Conservation (phyloP, 768 basidiomycete species). For the Mycena maculata region DNA sequence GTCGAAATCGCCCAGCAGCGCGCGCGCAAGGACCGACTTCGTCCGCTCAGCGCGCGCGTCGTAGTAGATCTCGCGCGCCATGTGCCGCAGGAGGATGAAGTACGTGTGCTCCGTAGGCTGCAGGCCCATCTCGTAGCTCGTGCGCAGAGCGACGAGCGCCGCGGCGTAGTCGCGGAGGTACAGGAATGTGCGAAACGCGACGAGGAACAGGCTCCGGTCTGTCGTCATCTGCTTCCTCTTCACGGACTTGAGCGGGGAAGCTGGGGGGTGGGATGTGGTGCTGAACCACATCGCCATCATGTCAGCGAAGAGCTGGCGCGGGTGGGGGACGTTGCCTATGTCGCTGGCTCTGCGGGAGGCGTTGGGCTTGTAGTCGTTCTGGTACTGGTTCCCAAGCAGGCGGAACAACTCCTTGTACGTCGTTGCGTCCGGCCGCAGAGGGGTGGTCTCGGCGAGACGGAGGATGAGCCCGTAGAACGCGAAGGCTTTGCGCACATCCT, state of each 20-base stretch:
- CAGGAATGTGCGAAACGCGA: conserved; percentile 59
- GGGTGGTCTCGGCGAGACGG: conserved; percentile 40
- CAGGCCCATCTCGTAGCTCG: conserved; percentile 44
- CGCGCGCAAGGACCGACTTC: conserved; percentile 9
- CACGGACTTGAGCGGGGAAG: conserved; percentile 42
- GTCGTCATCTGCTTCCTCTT: conserved; percentile 4
- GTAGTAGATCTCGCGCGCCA: conserved; percentile 38
- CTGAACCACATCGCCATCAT: conserved; percentile 49
- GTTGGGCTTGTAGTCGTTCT: conserved; percentile 28
- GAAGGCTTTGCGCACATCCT: conserved; percentile 52
- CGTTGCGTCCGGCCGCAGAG: conserved; percentile 52
- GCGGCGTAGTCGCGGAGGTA: conserved; percentile 59
- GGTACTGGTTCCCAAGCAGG: conserved; percentile 38
- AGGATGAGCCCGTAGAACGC: conserved; percentile 56
- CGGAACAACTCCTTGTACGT: conserved; percentile 61
- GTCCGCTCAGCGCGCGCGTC: conserved; percentile 7
- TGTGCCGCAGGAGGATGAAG: conserved; percentile 50
- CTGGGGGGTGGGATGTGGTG: conserved; percentile 29
- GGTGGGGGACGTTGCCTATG: conserved; percentile 42
- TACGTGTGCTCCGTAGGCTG: conserved; percentile 52
- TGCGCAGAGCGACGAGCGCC: conserved; percentile 53
- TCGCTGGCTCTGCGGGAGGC: conserved; percentile 37
- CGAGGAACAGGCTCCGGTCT: conserved; percentile 47
- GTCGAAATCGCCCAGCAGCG: conserved; percentile 23
- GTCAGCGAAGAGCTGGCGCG: conserved; percentile 58